Evolutionary conservation across 176 grass and related monocot species (phyloP).

Genomic region (Oryza punctata): DNA sequence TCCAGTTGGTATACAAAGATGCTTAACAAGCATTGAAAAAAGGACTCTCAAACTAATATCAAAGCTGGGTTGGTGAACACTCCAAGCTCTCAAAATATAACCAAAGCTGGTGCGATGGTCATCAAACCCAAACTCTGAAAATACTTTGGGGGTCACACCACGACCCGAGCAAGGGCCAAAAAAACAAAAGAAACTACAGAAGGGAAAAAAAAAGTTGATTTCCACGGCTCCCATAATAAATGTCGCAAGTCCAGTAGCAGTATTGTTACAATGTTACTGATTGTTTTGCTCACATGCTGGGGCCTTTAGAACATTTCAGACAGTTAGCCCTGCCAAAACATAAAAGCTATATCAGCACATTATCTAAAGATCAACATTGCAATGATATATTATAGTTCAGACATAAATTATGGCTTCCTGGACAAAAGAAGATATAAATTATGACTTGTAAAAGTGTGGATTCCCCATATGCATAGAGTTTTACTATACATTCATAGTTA

Average conservation of each 20-base stretch:
- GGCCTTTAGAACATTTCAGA: not conserved
- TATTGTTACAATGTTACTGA: not conserved
- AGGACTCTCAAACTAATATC: not conserved
- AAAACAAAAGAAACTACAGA: not conserved
- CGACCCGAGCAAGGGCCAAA: not conserved
- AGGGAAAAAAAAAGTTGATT: not conserved
- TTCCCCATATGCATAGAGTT: not conserved
- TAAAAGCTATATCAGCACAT: not conserved
- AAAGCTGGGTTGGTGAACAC: not conserved
- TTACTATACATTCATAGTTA: not conserved
- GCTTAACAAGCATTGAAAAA: conserved; percentile 16
- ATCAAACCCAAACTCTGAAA: not conserved
- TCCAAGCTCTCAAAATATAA: conserved; percentile 14
- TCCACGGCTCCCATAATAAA: not conserved
- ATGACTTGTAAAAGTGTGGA: not conserved
- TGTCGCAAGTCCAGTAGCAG: not conserved
- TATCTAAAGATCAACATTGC: not conserved
- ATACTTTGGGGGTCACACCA: not conserved
- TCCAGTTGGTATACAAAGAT: not conserved
- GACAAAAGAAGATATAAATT: not conserved
- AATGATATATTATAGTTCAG: conserved; percentile 2
- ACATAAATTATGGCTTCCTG: not conserved
- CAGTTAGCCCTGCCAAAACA: conserved; percentile 25
- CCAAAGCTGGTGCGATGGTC: not conserved
- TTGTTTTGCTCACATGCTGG: not conserved